These are phyloP conservation scores for Globisporangium polare DNA, from an alignment of 352 stramenopile genomes.

Conservation along the genomic window DNA sequence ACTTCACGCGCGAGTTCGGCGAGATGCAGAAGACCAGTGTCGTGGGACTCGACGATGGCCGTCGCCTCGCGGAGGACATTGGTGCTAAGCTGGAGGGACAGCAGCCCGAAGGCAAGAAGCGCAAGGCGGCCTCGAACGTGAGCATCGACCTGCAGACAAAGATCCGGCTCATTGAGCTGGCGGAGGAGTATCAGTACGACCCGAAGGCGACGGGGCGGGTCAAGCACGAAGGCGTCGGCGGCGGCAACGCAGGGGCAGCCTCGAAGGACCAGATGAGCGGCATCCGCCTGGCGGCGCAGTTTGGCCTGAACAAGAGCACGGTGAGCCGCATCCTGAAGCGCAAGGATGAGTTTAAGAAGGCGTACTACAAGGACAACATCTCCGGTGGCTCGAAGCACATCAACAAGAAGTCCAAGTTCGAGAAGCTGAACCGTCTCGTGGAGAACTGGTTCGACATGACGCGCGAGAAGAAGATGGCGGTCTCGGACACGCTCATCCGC, in stretches of 20 bases:
- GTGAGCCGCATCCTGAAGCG: constrained; percentile 83
- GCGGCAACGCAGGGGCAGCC: not conserved
- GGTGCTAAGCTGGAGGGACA: constrained; percentile 19
- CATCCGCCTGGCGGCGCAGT: constrained; percentile 68
- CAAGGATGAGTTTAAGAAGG: constrained; percentile 86
- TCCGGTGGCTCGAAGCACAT: constrained; percentile 82
- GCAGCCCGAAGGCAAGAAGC: constrained; percentile 41
- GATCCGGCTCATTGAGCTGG: constrained; percentile 80
- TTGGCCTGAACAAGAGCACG: constrained; percentile 79
- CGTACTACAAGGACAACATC: constrained; percentile 85
- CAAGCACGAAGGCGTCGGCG: constrained; percentile 26
- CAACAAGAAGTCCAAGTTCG: constrained; percentile 87
- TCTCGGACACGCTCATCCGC: constrained; percentile 72
- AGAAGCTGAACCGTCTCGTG: constrained; percentile 75
- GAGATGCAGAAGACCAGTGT: constrained; percentile 42
- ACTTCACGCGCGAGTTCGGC: constrained; percentile 29
- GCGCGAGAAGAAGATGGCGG: constrained; percentile 62
- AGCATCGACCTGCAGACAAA: constrained; percentile 83
- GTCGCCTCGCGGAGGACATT: constrained; percentile 21
- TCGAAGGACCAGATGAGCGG: constrained; percentile 63
- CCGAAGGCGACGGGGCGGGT: constrained; percentile 42
- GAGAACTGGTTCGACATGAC: constrained; percentile 84
- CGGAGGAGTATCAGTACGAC: constrained; percentile 80
- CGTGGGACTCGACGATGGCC: constrained; percentile 35
- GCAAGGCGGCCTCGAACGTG: constrained; percentile 51